A percentile compares a stretch with the other conserved stretches of the same genome.
Conservation (phyloP, 495 filamentous ascomycete species). For the Bacidia rubella region DNA sequence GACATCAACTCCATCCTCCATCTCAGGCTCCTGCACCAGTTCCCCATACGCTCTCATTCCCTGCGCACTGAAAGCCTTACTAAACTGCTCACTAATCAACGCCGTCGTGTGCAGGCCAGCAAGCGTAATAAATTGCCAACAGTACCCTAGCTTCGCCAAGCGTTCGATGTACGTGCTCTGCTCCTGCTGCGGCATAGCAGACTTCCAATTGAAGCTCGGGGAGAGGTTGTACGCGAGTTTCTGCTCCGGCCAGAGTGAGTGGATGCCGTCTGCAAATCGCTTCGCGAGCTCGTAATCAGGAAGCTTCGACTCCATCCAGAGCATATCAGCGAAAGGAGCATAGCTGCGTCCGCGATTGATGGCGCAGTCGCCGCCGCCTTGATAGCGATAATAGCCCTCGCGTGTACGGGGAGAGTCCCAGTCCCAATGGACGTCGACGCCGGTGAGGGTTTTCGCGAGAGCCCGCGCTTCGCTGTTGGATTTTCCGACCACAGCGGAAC, state of each 20-base stretch:
- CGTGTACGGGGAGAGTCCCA: slow-evolving; percentile 86
- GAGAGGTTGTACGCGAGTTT: slow-evolving; percentile 98
- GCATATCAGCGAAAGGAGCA: slow-evolving; percentile 84
- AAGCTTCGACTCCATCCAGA: slow-evolving; percentile 99
- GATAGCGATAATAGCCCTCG: slow-evolving; percentile 86
- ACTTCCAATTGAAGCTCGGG: slow-evolving; percentile 98
- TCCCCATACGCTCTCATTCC: slow-evolving; percentile 98
- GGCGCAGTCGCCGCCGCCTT: slow-evolving; percentile 83
- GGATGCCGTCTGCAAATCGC: slow-evolving; percentile 89
- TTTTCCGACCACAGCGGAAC: slow-evolving; percentile 58
- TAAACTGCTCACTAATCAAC: slow-evolving; percentile 77
- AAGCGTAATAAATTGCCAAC: slow-evolving; percentile 99
- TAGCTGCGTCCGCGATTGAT: slow-evolving; percentile 86
- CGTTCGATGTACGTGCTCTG: slow-evolving; percentile 96
- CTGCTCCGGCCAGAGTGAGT: slow-evolving; percentile 88
- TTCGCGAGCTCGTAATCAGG: slow-evolving; percentile 86
- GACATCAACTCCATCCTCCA: slow-evolving; percentile 77
- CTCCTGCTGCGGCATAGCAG: slow-evolving; percentile 83
- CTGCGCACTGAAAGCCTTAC: slow-evolving; percentile 60
- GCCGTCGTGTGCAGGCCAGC: slow-evolving; percentile 95
- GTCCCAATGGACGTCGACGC: slow-evolving; percentile 75
- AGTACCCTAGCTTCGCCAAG: slow-evolving; percentile 78
- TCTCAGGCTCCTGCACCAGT: slow-evolving; percentile 94
- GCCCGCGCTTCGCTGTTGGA: slow-evolving; percentile 70
- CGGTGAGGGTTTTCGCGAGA: slow-evolving; percentile 70